These are phyloP conservation scores for Agaricus blazei DNA, from an alignment of 768 basidiomycete species.

Conservation along the genomic window DNA sequence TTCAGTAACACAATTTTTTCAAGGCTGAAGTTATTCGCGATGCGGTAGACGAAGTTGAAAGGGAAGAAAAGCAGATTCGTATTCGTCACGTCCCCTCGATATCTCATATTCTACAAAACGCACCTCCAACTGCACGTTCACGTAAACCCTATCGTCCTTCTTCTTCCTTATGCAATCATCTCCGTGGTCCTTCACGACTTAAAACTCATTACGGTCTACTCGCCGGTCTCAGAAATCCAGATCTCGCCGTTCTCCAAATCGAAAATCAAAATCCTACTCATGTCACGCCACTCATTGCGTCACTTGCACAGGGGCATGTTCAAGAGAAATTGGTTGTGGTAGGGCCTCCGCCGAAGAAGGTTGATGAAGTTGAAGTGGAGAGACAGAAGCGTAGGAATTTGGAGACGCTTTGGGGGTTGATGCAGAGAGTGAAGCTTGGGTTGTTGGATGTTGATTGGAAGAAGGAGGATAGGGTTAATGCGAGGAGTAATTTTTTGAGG, in stretches of 20 bases:
- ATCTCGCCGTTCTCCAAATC: constrained; percentile 49
- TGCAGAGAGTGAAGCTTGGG: constrained; percentile 18
- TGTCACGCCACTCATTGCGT: constrained; percentile 57
- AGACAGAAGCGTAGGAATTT: constrained; percentile 19
- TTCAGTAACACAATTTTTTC: neutral
- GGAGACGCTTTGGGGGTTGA: constrained; percentile 22
- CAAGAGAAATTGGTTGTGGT: constrained; percentile 50
- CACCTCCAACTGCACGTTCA: neutral
- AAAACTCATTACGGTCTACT: constrained; percentile 4
- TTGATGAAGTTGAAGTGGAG: constrained; percentile 22
- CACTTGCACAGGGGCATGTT: constrained; percentile 46
- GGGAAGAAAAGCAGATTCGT: neutral
- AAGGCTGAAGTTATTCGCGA: constrained; percentile 27
- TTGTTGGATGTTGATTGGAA: constrained; percentile 22
- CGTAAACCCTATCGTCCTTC: neutral
- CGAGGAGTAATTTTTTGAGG: constrained; percentile 29
- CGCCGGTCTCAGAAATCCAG: constrained; percentile 37
- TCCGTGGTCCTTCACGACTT: constrained; percentile 6
- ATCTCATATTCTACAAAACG: neutral
- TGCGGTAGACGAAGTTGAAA: constrained; percentile 18
- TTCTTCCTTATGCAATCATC: constrained; percentile 10
- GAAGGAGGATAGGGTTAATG: constrained; percentile 29
- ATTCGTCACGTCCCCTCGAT: constrained; percentile 1
- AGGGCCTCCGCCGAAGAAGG: constrained; percentile 34
- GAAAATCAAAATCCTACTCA: constrained; percentile 53